These are phyloP conservation scores for Avena insularis DNA, from an alignment of 176 grass and related monocot genomes.

Conservation along the genomic window DNA sequence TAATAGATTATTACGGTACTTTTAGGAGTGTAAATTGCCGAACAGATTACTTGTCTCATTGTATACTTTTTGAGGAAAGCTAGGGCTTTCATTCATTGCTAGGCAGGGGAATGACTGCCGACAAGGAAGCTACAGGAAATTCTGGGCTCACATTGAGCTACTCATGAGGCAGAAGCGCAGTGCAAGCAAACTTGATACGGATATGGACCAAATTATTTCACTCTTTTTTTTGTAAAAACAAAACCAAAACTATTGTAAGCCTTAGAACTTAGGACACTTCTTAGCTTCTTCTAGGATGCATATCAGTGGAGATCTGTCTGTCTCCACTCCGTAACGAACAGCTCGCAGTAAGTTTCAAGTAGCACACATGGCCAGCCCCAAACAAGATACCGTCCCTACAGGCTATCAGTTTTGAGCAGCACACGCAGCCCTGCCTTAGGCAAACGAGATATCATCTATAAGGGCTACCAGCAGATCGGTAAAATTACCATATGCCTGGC, in stretches of 20 bases:
- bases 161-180: background rate
- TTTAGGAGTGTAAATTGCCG: background rate
- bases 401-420: too few relatives aligned
- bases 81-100: background rate
- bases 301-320: background rate
- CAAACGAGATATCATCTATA: background rate
- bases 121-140: background rate
- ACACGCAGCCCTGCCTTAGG: background rate
- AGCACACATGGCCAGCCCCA: background rate
- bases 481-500: background rate
- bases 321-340: background rate
- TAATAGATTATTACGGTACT: background rate
- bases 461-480: background rate
- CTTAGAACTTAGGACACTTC: background rate
- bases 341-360: background rate
- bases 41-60: background rate
- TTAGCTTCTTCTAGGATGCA: background rate
- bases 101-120: background rate
- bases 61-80: slow-evolving; percentile 1
- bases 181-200: background rate
- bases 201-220: background rate
- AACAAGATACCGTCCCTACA: too few relatives aligned
- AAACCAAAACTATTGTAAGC: background rate
- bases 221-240: background rate
- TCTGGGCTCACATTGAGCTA: background rate